Evolutionary conservation across 139 green algal species (phyloP).

Genomic region (Coccomyxa sp.): DNA sequence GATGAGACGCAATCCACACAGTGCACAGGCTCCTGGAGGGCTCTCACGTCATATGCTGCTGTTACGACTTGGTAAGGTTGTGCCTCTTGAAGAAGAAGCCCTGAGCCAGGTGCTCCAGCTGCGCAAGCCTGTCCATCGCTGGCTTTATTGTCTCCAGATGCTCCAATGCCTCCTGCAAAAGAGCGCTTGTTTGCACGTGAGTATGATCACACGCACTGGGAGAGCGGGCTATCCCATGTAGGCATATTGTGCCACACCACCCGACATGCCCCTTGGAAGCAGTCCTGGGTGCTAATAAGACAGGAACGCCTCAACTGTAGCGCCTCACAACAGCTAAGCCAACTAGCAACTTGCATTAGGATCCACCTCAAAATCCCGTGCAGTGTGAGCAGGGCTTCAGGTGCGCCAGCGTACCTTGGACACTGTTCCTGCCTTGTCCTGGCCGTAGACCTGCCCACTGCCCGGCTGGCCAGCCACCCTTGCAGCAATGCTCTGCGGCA

Average conservation of each 20-base stretch:
- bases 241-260: too few species aligned
- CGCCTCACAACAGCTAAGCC: too few species aligned
- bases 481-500: constrained; percentile 45
- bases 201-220: too few species aligned
- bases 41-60: too few species aligned
- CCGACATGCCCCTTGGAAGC: too few species aligned
- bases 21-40: too few species aligned
- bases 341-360: not conserved
- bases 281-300: too few species aligned
- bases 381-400: not conserved
- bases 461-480: not conserved
- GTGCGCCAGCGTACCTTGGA: not conserved
- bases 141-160: constrained; percentile 43
- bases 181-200: too few species aligned
- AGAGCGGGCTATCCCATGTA: too few species aligned
- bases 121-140: constrained; percentile 50
- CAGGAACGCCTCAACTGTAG: too few species aligned
- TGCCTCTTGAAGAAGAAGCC: constrained; percentile 41
- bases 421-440: not conserved
- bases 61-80: too few species aligned
- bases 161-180: constrained; percentile 18
- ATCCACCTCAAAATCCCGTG: not conserved
- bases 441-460: not conserved
- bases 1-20: too few species aligned
- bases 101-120: constrained; percentile 64